Base-by-base conservation (phyloP, 2,329 filamentous ascomycete species). In the Penicillium sp. region DNA sequence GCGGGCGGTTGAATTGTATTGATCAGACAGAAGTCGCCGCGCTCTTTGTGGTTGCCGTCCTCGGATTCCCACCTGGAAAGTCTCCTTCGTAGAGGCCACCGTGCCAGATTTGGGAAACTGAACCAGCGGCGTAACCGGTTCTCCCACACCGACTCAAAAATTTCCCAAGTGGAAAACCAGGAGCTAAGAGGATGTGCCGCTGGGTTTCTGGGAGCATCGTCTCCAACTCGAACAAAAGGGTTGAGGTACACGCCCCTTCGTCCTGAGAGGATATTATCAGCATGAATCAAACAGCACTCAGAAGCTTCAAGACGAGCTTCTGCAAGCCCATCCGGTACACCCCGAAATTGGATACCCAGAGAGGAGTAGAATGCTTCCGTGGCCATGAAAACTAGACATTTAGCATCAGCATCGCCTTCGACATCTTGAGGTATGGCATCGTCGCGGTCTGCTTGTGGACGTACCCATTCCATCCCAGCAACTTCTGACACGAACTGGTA, bases 401-500 rank as follows among this genome's bases (percentile, higher is more conserved):
- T 6, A n/a, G 48, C 9, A 26, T 51, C 17, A 46, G 47, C 35
- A 58, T 30, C 13, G 3, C 9, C 23, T 19, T 49, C 29, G 46
- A 19, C 5, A 26, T 48, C 26, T 3, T 4, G 9, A 23, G 17
- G 11, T 19, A 17, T 3, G 23, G 5, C 29, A 13, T n/a, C 11
- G 26, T 7, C n/a, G 21, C 31, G 26, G 15, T 31, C 7, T 30
- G 46, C 26, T 38, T n/a, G 19, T 15, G 13, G n/a, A 31, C 51
- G 70, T 78, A 67, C 82, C 81, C 71, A 89, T 85, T 49, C 88
- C 88, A 67, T 90, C 90, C 88, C 88, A 91, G 73, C 88, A 91
- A 47, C 85, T 88, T n/a, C 77, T 75, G 0, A 91, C 88, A 1
- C 83, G 84, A 1, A 89, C 80, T 0, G 87, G 85, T 11, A 77